Evolutionary conservation across 1,139 yeast species (phyloP).

Genomic region (Pichia sp.): DNA sequence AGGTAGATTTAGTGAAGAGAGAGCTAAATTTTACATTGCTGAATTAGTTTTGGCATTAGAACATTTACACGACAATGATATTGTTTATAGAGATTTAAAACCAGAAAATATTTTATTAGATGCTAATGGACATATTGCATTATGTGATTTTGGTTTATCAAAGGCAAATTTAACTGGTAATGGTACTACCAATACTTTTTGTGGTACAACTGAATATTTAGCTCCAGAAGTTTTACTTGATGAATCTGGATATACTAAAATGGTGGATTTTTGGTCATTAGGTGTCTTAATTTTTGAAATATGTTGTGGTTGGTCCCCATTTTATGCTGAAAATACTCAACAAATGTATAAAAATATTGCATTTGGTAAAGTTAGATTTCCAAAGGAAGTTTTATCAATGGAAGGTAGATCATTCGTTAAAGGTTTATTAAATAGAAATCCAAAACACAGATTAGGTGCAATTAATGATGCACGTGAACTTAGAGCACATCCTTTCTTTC

Average conservation of each 20-base stretch:
- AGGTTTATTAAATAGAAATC: slow-evolving; percentile 89
- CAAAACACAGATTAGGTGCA: slow-evolving; percentile 89
- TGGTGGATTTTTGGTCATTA: slow-evolving; percentile 84
- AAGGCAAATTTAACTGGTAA: slow-evolving; percentile 83
- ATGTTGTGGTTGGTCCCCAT: slow-evolving; percentile 99
- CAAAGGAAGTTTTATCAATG: slow-evolving; percentile 84
- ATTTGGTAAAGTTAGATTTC: slow-evolving; percentile 94
- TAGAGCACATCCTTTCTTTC: slow-evolving; percentile 83
- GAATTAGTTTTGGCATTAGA: slow-evolving; percentile 88
- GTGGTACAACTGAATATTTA: slow-evolving; percentile 92
- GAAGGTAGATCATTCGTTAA: slow-evolving; percentile 94
- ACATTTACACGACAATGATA: slow-evolving; percentile 86
- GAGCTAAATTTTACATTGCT: slow-evolving; percentile 95
- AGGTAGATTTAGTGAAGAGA: slow-evolving; percentile 83
- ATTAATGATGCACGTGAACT: slow-evolving; percentile 86
- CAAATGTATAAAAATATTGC: slow-evolving; percentile 99
- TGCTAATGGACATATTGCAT: slow-evolving; percentile 93
- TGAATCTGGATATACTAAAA: slow-evolving; percentile 78
- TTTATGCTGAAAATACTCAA: slow-evolving; percentile 93
- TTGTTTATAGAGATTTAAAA: slow-evolving; percentile 89
- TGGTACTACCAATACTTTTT: slow-evolving; percentile 93
- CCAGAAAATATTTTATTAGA: slow-evolving; percentile 91
- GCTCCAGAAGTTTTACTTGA: slow-evolving; percentile 78
- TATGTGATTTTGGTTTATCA: slow-evolving; percentile 94
- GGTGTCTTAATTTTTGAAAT: slow-evolving; percentile 79